Evolutionary conservation across 1,139 yeast genomes (phyloP), one percentile per base, ranked within the genome.

Genomic region (Scheffersomyces lignicola): DNA sequence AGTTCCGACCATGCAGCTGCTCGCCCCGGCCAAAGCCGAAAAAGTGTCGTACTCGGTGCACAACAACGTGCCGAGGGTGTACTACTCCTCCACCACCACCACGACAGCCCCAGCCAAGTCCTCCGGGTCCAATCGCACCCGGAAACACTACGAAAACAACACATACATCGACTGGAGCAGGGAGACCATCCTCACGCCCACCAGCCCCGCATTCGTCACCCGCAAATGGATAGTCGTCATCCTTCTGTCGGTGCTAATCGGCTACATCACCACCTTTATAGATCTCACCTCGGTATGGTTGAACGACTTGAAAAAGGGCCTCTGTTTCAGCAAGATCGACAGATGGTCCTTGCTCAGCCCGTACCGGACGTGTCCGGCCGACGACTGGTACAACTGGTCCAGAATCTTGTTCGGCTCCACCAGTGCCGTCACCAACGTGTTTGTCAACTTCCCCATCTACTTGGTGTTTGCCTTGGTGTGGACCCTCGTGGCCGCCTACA

Each of bases 211-310:
- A 5, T 42, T 41, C 11, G 22, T 39, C 5, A 39, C 47, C 14
- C 42, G 43, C 31, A 72, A 73, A 44, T 85, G 94, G 94, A 37
- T 73, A 3, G 73, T 79, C 0, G 57, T 86, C n/a, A 58, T 80
- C 0, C 45, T 67, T 1, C 70, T 80, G 34, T 78, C 92, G 2
- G 48, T 83, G 1, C 25, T 66, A 1, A 70, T 80, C 22, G 94
- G 95, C 0, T 60, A 78, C 20, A 49, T 76, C 4, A 78, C 90
- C 1, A 73, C 84, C 0, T 49, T 68, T 11, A 69, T 84, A 21
- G 89, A 84, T 48, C 71, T 82, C 42, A 55, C 71, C 0, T 68
- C 87, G 0, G 78, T 73, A 18, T 78, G 82, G 78, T 64, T 85
- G 31, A 76, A 79, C 32, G 88, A 84, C 45, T 45, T 83, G 32